Conservation (phyloP, 768 basidiomycete genomes). For the Agaricus subrufescens region DNA sequence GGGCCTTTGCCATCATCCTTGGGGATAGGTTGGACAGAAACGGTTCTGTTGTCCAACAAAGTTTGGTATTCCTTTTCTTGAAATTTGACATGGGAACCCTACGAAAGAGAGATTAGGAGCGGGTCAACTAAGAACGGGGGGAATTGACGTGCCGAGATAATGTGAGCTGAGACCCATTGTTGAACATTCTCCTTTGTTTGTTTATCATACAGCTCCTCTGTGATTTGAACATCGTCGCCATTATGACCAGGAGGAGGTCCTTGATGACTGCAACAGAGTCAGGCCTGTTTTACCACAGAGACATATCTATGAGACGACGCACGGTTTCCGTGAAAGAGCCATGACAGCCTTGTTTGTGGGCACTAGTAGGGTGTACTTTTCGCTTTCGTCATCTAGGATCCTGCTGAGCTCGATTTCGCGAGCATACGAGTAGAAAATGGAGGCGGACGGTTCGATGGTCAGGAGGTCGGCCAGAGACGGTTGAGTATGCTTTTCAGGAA, state of each 20-base stretch:
- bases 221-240: conserved; percentile 47
- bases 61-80: conserved; percentile 46
- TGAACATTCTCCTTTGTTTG: conserved; percentile 63
- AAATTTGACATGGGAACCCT: conserved; percentile 48
- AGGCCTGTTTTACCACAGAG: neutral
- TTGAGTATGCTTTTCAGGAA: conserved; percentile 35
- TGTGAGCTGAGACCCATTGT: conserved; percentile 78
- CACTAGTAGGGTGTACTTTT: conserved; percentile 59
- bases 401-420: conserved; percentile 62
- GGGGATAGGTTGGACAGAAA: conserved; percentile 44
- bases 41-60: conserved; percentile 50
- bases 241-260: conserved; percentile 29
- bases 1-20: conserved; percentile 30
- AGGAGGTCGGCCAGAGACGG: conserved; percentile 73
- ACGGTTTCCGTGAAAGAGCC: conserved; percentile 80
- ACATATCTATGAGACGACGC: conserved; percentile 24
- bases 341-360: conserved; percentile 89
- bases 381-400: conserved; percentile 35
- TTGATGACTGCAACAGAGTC: conserved; percentile 50
- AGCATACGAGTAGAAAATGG: conserved; percentile 83
- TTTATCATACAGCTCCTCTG: conserved; percentile 63
- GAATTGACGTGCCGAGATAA: conserved; percentile 61
- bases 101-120: neutral
- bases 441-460: conserved; percentile 68
- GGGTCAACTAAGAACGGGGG: neutral